Percentiles rank a stretch among this genome's conserved stretches.
phyloP scores from a whole-genome alignment of 176 grass and related monocot genomes.

The Bromus sterilis region DNA sequence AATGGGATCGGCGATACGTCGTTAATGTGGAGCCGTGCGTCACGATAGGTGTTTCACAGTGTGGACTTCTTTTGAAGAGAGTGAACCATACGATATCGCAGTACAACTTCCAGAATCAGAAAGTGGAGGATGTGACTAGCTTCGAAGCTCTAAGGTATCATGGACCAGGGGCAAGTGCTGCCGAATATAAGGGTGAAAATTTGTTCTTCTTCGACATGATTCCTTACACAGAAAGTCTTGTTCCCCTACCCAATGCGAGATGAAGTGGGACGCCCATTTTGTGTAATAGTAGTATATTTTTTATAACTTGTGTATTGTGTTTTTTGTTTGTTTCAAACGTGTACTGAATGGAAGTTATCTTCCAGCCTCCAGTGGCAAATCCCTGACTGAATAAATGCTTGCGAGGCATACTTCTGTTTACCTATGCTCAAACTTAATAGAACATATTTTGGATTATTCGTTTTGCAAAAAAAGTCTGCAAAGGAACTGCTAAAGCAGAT shows the following conservation, averaged over 20 bases:
- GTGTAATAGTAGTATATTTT: neutral
- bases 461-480: no score
- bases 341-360: neutral
- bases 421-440: no score
- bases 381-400: no score
- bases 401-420: no score
- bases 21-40: neutral
- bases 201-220: neutral
- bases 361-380: neutral
- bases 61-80: neutral
- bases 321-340: neutral
- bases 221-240: neutral
- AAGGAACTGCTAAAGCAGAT: no score
- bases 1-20: neutral
- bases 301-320: neutral
- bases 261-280: neutral
- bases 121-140: neutral
- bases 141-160: neutral
- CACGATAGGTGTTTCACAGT: neutral
- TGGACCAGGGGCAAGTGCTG: neutral
- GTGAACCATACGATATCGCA: neutral
- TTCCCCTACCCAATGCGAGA: neutral
- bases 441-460: no score
- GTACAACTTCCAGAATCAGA: neutral
- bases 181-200: neutral